These are phyloP conservation scores for Colletotrichum liriopes DNA, from an alignment of 2,329 filamentous ascomycete species.

Conservation along the genomic window DNA sequence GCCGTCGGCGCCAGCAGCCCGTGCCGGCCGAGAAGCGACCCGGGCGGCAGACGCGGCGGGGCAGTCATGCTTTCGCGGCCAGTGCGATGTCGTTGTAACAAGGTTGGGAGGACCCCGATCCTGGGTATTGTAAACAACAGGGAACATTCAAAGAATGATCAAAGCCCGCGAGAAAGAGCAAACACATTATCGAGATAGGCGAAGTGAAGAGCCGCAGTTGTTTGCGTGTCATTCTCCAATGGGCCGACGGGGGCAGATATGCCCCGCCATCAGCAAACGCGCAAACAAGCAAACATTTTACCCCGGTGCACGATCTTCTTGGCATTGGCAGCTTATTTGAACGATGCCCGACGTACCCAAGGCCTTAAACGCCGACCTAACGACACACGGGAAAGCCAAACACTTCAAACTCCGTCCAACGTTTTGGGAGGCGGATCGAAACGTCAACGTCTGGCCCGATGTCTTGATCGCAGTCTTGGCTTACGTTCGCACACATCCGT, in stretches of 20 bases:
- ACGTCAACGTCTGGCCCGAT: not conserved
- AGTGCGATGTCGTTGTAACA: not conserved
- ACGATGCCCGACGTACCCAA: not conserved
- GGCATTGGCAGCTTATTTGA: not conserved
- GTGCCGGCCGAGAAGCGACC: constrained; percentile 52
- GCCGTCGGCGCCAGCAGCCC: constrained; percentile 66
- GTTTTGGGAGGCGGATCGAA: not conserved
- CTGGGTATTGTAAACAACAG: not conserved
- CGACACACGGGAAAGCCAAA: not conserved
- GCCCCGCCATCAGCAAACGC: not conserved
- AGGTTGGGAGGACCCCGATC: not conserved
- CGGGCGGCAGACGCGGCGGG: not conserved
- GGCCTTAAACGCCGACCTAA: not conserved
- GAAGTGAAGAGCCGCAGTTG: not conserved
- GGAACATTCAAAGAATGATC: too few relatives aligned
- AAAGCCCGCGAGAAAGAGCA: not conserved
- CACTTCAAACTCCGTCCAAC: not conserved
- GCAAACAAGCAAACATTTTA: not conserved
- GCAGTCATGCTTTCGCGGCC: not conserved
- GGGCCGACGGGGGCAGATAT: not conserved
- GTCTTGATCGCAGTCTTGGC: not conserved
- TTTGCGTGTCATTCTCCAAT: not conserved
- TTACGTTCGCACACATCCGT: not conserved
- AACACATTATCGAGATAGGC: not conserved
- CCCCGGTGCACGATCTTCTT: not conserved